Conservation (phyloP, 2,329 filamentous ascomycete species). For the Juglanconis juglandina region DNA sequence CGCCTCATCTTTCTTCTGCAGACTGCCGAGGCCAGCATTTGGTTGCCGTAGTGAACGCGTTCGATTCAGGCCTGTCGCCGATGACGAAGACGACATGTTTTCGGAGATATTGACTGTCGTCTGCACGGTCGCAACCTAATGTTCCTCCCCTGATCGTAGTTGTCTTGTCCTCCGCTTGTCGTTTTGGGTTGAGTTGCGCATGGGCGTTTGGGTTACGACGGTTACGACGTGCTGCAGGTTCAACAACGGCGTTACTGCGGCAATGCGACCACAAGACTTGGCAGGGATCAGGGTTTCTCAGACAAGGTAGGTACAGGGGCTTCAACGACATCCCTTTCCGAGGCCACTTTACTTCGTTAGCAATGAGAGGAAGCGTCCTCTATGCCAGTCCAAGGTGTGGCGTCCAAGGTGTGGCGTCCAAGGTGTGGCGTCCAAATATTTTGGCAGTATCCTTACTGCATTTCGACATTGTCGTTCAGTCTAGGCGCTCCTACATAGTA, state of each 20-base stretch:
- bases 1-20: conserved; percentile 8
- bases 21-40: conserved; percentile 7
- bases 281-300: no score
- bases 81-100: conserved; percentile 13
- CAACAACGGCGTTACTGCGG: neutral
- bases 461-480: no score
- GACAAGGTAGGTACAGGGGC: no score
- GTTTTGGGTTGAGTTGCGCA: neutral
- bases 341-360: no score
- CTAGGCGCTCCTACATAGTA: no score
- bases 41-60: conserved; percentile 16
- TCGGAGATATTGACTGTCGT: neutral
- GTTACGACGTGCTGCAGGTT: neutral
- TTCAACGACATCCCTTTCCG: no score
- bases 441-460: no score
- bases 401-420: no score
- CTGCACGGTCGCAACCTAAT: neutral
- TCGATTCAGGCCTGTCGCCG: conserved; percentile 11
- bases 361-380: no score
- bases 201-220: neutral
- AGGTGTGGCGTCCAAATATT: no score
- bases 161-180: neutral
- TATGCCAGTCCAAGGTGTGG: no score
- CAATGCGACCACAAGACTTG: no score
- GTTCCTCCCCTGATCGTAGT: neutral